These are phyloP conservation scores for Exophiala calicioides DNA, from an alignment of 2,329 filamentous ascomycete species.

Conservation along the genomic window DNA sequence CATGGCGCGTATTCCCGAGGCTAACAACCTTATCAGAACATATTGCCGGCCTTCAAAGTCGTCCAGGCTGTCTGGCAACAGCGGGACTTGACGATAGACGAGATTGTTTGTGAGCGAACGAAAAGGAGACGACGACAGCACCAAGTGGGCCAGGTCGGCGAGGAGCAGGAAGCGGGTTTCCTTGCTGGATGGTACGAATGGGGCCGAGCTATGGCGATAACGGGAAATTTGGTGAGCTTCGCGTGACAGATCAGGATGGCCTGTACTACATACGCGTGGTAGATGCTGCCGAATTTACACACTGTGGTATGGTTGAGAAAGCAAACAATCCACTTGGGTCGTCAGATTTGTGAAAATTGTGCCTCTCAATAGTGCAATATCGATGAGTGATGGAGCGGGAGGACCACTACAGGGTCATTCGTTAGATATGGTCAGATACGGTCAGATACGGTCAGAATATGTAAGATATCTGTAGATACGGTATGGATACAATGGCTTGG, in stretches of 20 bases:
- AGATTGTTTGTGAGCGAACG: background rate
- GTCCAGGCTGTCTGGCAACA: background rate
- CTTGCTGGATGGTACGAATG: background rate
- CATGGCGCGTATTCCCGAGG: background rate
- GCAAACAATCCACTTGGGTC: too few relatives aligned
- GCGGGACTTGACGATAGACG: background rate
- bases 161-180: background rate
- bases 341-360: too few relatives aligned
- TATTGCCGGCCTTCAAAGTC: background rate
- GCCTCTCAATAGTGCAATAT: too few relatives aligned
- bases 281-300: background rate
- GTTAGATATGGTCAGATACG: too few relatives aligned
- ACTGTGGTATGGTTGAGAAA: background rate
- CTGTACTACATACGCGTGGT: background rate
- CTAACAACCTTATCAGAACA: background rate
- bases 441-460: too few relatives aligned
- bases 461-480: too few relatives aligned
- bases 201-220: background rate
- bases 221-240: background rate
- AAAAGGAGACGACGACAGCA: background rate
- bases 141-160: background rate
- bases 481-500: too few relatives aligned
- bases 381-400: too few relatives aligned
- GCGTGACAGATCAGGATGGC: too few relatives aligned
- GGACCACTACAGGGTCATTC: too few relatives aligned